These are phyloP conservation scores for Boletus rubropictus DNA, from an alignment of 768 basidiomycete genomes.

Conservation along the genomic window DNA sequence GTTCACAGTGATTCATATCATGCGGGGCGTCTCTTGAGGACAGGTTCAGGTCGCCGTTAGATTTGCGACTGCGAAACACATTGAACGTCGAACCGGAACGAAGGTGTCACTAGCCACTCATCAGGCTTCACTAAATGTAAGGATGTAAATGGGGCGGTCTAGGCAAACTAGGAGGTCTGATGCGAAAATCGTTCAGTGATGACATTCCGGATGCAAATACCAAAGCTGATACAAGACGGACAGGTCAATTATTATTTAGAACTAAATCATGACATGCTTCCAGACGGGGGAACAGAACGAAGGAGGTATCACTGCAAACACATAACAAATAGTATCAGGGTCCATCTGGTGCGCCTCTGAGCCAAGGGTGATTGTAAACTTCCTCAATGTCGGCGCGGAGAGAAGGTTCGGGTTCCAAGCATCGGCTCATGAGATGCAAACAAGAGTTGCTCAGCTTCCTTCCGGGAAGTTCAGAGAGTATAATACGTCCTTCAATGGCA, in stretches of 20 bases:
- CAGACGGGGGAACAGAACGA: slow-evolving; percentile 1
- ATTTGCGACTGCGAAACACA: too few species aligned
- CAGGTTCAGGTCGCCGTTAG: too few species aligned
- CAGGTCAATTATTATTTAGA: slow-evolving; percentile 5
- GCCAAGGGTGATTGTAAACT: slow-evolving; percentile 83
- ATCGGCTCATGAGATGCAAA: slow-evolving; percentile 62
- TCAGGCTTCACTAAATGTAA: too few species aligned
- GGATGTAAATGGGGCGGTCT: too few species aligned
- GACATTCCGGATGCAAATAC: neutral
- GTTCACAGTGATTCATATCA: too few species aligned
- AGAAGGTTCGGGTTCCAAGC: slow-evolving; percentile 79
- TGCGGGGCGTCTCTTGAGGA: too few species aligned
- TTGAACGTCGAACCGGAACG: too few species aligned
- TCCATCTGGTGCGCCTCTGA: slow-evolving; percentile 32
- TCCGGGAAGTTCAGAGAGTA: slow-evolving; percentile 40
- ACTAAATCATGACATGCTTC: slow-evolving; percentile 6
- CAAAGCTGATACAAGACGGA: slow-evolving; percentile 15
- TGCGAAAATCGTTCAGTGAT: neutral
- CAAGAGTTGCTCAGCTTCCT: slow-evolving; percentile 41
- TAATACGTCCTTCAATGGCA: slow-evolving; percentile 61
- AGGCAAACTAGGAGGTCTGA: neutral
- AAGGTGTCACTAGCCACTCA: too few species aligned
- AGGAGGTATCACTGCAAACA: slow-evolving; percentile 8
- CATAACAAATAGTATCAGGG: slow-evolving; percentile 14
- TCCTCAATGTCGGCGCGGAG: slow-evolving; percentile 77